Evolutionary conservation across 2,329 filamentous ascomycete genomes (phyloP).

Genomic region (Sarocladium oryzae): DNA sequence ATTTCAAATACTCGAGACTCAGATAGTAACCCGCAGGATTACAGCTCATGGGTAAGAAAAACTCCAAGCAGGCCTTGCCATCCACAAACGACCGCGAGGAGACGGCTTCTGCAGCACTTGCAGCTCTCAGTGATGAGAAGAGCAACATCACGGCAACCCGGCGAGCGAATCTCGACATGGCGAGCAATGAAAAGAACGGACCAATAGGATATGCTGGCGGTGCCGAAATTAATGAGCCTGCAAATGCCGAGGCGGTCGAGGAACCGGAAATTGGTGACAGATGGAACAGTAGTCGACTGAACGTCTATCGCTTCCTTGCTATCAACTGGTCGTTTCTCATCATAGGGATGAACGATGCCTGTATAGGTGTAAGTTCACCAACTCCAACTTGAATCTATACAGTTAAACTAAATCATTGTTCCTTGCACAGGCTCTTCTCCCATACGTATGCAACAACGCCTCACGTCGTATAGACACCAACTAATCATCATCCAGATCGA

Average conservation of each 20-base stretch:
- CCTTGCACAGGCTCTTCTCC: constrained; percentile 37
- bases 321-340: constrained; percentile 57
- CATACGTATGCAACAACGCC: constrained; percentile 29
- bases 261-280: constrained; percentile 28
- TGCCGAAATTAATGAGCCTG: too few relatives aligned
- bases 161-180: too few relatives aligned
- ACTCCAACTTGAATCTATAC: not conserved
- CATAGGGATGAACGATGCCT: constrained; percentile 64
- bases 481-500: constrained; percentile 38
- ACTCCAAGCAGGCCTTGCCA: too few relatives aligned
- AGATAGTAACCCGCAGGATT: too few relatives aligned
- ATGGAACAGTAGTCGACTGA: constrained; percentile 59
- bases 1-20: too few relatives aligned
- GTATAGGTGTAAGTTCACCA: constrained; percentile 46
- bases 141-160: not conserved
- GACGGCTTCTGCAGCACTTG: too few relatives aligned
- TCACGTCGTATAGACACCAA: not conserved
- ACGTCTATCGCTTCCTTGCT: constrained; percentile 50
- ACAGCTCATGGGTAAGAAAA: too few relatives aligned
- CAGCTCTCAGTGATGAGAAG: too few relatives aligned
- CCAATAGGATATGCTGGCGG: not conserved
- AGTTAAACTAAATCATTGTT: constrained; percentile 12
- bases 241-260: not conserved
- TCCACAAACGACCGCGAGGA: too few relatives aligned
- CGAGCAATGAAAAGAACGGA: too few relatives aligned